Percentiles rank a stretch among this genome's conserved stretches.
Conservation (phyloP, 306 rosid species). For the Trichosanthes cucumerina region DNA sequence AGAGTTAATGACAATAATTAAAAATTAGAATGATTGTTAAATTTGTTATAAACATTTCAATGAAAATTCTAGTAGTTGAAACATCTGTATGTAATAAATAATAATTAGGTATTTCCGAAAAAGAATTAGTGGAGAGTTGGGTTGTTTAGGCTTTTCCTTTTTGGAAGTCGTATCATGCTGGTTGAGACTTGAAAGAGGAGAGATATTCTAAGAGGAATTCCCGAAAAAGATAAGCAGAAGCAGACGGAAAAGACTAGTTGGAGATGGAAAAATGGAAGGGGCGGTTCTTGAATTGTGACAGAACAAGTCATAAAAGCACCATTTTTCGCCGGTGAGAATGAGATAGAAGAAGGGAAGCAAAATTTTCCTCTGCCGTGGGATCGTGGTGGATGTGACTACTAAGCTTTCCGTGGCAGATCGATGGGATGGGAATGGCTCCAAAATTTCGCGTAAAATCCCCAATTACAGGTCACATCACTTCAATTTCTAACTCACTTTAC, state of each 20-base stretch:
- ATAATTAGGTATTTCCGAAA: not conserved
- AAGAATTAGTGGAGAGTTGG: too few species aligned
- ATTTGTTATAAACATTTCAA: too few species aligned
- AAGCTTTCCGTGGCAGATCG: not conserved
- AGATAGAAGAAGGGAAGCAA: not conserved
- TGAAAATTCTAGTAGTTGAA: too few species aligned
- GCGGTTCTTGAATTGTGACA: not conserved
- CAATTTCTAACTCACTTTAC: not conserved
- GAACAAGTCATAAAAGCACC: not conserved
- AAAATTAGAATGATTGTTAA: too few species aligned
- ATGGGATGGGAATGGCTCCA: conserved; percentile 6
- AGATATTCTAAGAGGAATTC: not conserved
- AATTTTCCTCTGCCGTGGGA: not conserved
- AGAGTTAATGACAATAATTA: too few species aligned
- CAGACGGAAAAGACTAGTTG: not conserved
- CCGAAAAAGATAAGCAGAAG: not conserved
- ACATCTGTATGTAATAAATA: too few species aligned
- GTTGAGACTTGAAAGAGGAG: not conserved
- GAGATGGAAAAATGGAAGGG: not conserved
- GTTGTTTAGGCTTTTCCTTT: too few species aligned
- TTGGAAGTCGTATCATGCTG: not conserved
- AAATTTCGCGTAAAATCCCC: not conserved
- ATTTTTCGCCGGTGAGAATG: conserved; percentile 3
- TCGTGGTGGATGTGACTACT: conserved; percentile 6
- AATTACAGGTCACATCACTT: conserved; percentile 6